Conservation (phyloP, 768 basidiomycete species). For the Udeniomyces megalosporus region DNA sequence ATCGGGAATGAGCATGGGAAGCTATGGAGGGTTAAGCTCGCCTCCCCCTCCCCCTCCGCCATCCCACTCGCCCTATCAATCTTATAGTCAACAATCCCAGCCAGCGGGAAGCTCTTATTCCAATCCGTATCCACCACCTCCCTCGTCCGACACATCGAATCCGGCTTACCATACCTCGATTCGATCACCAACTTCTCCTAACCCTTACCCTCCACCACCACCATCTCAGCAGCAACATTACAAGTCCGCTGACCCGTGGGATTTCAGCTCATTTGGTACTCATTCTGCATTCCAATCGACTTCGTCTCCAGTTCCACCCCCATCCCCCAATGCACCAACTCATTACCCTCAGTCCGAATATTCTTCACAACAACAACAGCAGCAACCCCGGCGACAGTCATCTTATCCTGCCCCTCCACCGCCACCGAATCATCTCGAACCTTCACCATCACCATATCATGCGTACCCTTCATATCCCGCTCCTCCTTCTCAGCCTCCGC, state of each 20-base stretch:
- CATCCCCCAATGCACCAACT: conserved; percentile 8
- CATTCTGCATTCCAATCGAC: conserved; percentile 12
- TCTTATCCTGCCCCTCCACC: neutral
- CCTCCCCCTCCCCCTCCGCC: conserved; percentile 21
- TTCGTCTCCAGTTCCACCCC: conserved; percentile 1
- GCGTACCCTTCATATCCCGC: neutral
- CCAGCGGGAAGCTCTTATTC: too few species aligned
- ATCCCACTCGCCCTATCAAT: conserved; percentile 24
- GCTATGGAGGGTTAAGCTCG: conserved; percentile 20
- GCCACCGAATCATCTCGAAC: neutral
- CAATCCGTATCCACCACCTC: too few species aligned
- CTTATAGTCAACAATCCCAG: conserved; percentile 10
- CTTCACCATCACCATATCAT: neutral
- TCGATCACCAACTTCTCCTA: conserved; percentile 15
- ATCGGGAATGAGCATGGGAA: too few species aligned
- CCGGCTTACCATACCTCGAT: conserved; percentile 23
- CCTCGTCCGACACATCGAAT: conserved; percentile 1
- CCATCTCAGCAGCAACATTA: too few species aligned
- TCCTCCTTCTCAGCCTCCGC: neutral
- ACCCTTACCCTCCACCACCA: conserved; percentile 9
- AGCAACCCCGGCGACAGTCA: neutral
- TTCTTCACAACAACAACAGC: neutral
- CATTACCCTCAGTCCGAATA: conserved; percentile 8
- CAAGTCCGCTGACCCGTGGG: conserved; percentile 23
- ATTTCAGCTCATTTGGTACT: conserved; percentile 19